Conservation (phyloP, 1,139 yeast species). For the Taiozyma sp. region DNA sequence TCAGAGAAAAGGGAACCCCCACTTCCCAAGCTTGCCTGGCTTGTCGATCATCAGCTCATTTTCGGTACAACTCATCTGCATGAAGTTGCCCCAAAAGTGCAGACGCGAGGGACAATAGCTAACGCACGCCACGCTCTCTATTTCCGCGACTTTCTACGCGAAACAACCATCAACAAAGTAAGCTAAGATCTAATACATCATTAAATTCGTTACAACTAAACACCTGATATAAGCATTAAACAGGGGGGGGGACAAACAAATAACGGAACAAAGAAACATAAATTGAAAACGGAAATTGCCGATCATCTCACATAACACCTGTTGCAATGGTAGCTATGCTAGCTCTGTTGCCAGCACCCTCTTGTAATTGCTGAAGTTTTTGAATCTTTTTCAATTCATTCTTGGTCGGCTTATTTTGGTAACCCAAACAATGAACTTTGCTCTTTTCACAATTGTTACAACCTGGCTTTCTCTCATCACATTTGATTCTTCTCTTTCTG, state of each 20-base stretch:
- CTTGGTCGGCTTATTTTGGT: constrained; percentile 23
- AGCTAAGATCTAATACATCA: background rate
- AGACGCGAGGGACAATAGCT: background rate
- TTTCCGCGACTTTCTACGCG: too few relatives aligned
- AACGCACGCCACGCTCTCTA: too few relatives aligned
- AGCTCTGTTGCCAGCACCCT: background rate
- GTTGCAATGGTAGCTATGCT: background rate
- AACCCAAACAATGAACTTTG: constrained; percentile 66
- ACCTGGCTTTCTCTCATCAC: constrained; percentile 72
- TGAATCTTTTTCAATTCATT: background rate
- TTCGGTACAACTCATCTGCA: background rate
- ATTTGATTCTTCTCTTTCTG: constrained; percentile 63
- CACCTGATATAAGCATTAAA: background rate
- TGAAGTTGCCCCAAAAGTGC: background rate
- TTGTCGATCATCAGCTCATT: background rate
- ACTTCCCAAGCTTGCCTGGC: background rate
- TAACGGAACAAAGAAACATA: background rate
- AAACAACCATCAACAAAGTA: too few relatives aligned
- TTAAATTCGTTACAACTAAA: background rate
- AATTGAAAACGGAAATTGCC: background rate
- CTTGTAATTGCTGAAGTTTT: background rate
- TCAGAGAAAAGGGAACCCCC: background rate
- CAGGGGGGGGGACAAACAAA: background rate
- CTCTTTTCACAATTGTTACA: constrained; percentile 73
- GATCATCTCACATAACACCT: background rate